Conservation (phyloP, 2,329 filamentous ascomycete genomes). For the Lachnellula suecica region DNA sequence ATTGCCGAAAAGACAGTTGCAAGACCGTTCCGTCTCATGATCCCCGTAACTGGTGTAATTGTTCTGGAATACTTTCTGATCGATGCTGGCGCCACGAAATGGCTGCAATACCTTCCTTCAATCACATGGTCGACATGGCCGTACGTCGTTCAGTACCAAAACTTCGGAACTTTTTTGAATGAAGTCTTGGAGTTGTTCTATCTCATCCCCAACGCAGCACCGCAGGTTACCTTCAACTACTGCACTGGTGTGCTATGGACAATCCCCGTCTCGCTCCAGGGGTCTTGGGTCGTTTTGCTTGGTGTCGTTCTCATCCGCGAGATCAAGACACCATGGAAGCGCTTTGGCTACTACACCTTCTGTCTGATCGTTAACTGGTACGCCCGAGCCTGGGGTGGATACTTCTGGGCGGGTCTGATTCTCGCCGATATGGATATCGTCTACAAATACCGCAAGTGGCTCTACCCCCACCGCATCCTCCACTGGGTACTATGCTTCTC, state of each 20-base stretch:
- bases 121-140: constrained; percentile 48
- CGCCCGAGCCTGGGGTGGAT: constrained; percentile 43
- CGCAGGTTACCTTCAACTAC: constrained; percentile 46
- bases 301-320: constrained; percentile 43
- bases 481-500: constrained; percentile 38
- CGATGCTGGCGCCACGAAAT: constrained; percentile 41
- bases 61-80: constrained; percentile 47
- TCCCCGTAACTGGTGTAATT: constrained; percentile 42
- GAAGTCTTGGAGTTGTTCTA: constrained; percentile 45
- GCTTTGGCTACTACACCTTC: constrained; percentile 43
- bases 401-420: constrained; percentile 44
- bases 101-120: constrained; percentile 43
- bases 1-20: constrained; percentile 44
- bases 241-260: constrained; percentile 50
- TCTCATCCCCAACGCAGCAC: constrained; percentile 45
- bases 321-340: constrained; percentile 45
- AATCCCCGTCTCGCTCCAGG: constrained; percentile 47
- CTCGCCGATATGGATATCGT: constrained; percentile 46
- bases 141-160: constrained; percentile 39
- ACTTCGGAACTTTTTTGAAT: constrained; percentile 42
- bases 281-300: constrained; percentile 42
- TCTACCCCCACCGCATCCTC: constrained; percentile 33
- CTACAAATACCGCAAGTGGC: constrained; percentile 41
- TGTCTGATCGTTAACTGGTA: constrained; percentile 46
- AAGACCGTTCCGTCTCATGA: constrained; percentile 44